Percentiles rank a stretch among this genome's conserved stretches.
Evolutionary conservation across 108 stramenopile species (phyloP).

Genomic region (Pseudonitzschia delicatissima): DNA sequence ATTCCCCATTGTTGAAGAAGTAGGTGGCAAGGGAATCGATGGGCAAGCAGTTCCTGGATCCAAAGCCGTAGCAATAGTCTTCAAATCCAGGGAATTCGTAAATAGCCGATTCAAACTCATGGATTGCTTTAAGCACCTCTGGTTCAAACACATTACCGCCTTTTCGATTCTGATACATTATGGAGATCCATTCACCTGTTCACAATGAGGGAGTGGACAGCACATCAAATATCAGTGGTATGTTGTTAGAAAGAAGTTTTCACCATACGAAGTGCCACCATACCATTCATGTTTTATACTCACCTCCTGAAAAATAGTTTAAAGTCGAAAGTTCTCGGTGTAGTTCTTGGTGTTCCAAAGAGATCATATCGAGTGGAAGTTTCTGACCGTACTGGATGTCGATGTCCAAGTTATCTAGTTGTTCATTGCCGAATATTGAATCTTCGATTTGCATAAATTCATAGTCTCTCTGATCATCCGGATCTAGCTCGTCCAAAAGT

Average conservation of each 20-base stretch:
- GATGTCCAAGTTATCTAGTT: not conserved
- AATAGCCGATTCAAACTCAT: slow-evolving; percentile 12
- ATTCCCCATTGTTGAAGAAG: not conserved
- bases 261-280: not conserved
- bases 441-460: not conserved
- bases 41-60: not conserved
- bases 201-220: not conserved
- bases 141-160: slow-evolving; percentile 18
- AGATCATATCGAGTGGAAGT: not conserved
- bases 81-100: slow-evolving; percentile 4
- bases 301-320: slow-evolving; percentile 6
- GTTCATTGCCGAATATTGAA: not conserved
- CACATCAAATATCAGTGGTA: not conserved
- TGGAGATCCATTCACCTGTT: slow-evolving; percentile 2
- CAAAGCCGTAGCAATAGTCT: not conserved
- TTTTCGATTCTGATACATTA: slow-evolving; percentile 21
- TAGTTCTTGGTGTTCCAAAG: not conserved
- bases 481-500: not conserved
- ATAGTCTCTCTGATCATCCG: not conserved
- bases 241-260: too few relatives aligned
- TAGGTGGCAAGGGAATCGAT: not conserved
- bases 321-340: not conserved
- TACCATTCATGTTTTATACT: not conserved
- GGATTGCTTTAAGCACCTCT: slow-evolving; percentile 6
- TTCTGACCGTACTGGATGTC: not conserved